Evolutionary conservation across 1,284 basidiomycete genomes (phyloP).

Genomic region (Coniferiporia weirii): DNA sequence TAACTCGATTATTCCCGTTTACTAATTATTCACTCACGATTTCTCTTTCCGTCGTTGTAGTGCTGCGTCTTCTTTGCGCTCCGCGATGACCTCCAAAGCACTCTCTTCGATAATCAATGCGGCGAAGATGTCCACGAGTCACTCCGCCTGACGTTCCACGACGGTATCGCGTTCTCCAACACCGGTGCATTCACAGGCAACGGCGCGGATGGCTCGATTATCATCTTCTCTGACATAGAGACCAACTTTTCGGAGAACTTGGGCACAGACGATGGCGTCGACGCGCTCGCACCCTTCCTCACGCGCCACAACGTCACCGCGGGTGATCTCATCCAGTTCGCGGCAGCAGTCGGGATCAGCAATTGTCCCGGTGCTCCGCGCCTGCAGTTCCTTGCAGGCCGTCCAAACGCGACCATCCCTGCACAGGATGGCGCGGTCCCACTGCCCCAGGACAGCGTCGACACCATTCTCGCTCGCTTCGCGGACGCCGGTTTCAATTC

Average conservation of each 20-base stretch:
- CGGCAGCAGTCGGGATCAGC: conserved; percentile 26
- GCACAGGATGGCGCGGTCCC: conserved; percentile 27
- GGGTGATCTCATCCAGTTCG: conserved; percentile 30
- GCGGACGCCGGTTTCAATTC: conserved; percentile 26
- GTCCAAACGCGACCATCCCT: conserved; percentile 23
- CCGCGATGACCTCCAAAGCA: conserved; percentile 21
- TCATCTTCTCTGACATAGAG: conserved; percentile 18
- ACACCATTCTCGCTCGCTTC: conserved; percentile 27
- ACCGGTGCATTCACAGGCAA: conserved; percentile 12
- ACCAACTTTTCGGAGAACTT: conserved; percentile 24
- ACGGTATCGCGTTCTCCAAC: conserved; percentile 23
- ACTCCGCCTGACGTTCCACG: conserved; percentile 25
- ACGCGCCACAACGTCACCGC: conserved; percentile 24
- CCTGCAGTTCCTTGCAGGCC: conserved; percentile 24
- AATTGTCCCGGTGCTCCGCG: conserved; percentile 30
- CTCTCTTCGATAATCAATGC: conserved; percentile 20
- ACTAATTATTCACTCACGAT: neutral
- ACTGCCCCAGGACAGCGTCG: conserved; percentile 26
- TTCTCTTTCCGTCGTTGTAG: neutral
- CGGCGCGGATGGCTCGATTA: conserved; percentile 20
- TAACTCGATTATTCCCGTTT: neutral
- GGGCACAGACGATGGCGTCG: conserved; percentile 28
- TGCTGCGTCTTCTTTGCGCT: conserved; percentile 23
- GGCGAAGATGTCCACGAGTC: conserved; percentile 22
- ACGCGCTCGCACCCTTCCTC: conserved; percentile 25